Conservation (phyloP, 2,329 filamentous ascomycete genomes). For the Penicillium sp. region DNA sequence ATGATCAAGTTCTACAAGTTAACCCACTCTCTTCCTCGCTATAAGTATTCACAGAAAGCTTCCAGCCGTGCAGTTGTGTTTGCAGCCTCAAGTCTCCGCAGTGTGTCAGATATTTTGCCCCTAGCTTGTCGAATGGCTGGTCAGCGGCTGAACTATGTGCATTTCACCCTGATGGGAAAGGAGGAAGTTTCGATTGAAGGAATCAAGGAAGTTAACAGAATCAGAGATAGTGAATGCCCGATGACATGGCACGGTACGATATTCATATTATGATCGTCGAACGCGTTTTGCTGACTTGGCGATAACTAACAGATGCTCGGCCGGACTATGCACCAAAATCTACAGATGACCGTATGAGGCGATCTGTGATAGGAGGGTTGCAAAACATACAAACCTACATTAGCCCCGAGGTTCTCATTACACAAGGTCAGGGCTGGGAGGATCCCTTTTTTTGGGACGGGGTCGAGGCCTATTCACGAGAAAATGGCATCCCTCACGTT, state of each 20-base stretch:
- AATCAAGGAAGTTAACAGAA: slow-evolving; percentile 73
- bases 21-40: slow-evolving; percentile 58
- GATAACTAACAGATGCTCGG: slow-evolving; percentile 58
- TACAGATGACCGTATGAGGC: slow-evolving; percentile 66
- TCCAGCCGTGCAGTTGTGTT: slow-evolving; percentile 68
- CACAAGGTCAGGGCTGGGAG: slow-evolving; percentile 67
- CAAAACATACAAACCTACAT: slow-evolving; percentile 70
- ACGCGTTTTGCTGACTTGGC: background rate
- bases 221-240: slow-evolving; percentile 65
- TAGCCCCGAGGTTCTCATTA: slow-evolving; percentile 71
- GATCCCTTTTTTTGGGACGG: slow-evolving; percentile 65
- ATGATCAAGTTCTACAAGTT: slow-evolving; percentile 67
- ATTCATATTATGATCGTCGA: slow-evolving; percentile 46
- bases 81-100: slow-evolving; percentile 70
- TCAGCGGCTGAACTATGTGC: slow-evolving; percentile 69
- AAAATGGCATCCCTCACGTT: slow-evolving; percentile 63
- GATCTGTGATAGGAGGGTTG: slow-evolving; percentile 63
- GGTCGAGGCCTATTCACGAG: slow-evolving; percentile 55
- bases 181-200: slow-evolving; percentile 67
- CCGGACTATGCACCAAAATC: slow-evolving; percentile 70
- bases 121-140: slow-evolving; percentile 82
- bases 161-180: slow-evolving; percentile 75
- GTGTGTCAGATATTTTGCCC: slow-evolving; percentile 69
- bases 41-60: slow-evolving; percentile 55
- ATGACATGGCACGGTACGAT: slow-evolving; percentile 58